A percentile compares a stretch with the other conserved stretches of the same genome.
phyloP scores from a whole-genome alignment of 441 rosid species.

The Macaranga tanarius region DNA sequence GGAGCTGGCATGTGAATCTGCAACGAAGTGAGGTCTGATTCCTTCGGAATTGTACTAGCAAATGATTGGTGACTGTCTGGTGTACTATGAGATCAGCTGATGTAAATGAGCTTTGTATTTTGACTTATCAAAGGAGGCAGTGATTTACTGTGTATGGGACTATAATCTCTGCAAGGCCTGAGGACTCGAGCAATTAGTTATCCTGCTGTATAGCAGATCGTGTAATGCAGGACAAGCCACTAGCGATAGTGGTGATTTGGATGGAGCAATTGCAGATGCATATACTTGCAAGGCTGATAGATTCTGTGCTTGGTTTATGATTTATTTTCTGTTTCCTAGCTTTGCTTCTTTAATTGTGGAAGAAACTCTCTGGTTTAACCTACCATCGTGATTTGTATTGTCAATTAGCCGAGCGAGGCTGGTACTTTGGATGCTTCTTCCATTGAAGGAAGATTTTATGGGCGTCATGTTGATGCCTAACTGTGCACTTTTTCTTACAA shows the following conservation, averaged over 20 bases:
- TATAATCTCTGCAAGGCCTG: not conserved
- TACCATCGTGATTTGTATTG: not conserved
- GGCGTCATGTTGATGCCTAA: not conserved
- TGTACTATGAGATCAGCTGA: conserved; percentile 6
- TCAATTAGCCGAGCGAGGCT: not conserved
- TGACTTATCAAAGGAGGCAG: not conserved
- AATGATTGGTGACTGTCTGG: conserved; percentile 11
- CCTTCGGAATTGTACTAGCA: not conserved
- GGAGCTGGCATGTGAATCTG: conserved; percentile 9
- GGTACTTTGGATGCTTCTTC: conserved; percentile 5
- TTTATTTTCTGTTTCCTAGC: not conserved
- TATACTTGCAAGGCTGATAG: not conserved
- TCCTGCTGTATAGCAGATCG: not conserved
- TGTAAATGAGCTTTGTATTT: conserved; percentile 2
- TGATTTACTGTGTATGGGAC: not conserved
- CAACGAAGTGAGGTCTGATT: not conserved
- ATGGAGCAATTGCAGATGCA: not conserved
- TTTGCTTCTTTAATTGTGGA: not conserved
- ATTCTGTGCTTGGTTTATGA: not conserved
- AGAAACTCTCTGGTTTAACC: conserved; percentile 2
- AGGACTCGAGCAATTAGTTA: not conserved
- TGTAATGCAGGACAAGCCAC: not conserved
- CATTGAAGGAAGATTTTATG: conserved; percentile 14
- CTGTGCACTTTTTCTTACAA: not conserved
- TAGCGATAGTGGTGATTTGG: not conserved